Base-by-base conservation (phyloP, 352 stramenopile genomes). In the Plasmopara viticola region DNA sequence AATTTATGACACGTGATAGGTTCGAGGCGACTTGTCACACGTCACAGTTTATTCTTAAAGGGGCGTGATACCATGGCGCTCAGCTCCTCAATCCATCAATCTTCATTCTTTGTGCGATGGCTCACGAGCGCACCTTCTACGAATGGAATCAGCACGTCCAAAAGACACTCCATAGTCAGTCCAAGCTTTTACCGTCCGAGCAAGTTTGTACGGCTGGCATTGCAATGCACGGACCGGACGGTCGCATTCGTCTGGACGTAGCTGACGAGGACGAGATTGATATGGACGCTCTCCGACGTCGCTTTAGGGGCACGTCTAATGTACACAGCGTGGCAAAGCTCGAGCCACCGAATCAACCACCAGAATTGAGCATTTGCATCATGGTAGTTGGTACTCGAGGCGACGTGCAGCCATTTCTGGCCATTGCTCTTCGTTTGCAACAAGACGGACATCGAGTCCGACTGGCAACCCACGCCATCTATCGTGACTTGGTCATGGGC, bases 381-480 rank as follows among this genome's bases (percentile, higher is more conserved):
- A 80, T 93, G 70, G 77, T 91, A 34, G 82, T 94, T 9, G 84
- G 84, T 14, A 93, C 84, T 3, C 51, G 72, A 13, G 80, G 80
- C 2, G 82, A 90, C 53, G 80, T 91, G 17, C 66, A 86, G 62
- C 80, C 78, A 0, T 92, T 89, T 20, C 56, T 59, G 1, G 77
- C 56, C 28, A 81, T 96, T 30, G 85, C 78, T 13, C 70, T 85
- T 41, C 59, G 76, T 4, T 65, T 97, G 9, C 68, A 87, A 56
- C 37, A 58, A 5, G 56, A 91, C 44, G 87, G 90, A 1, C 93
- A 98, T 58, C 77, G 86, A 10, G 93, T 97, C 8, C 70, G 93
- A 0, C 73, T 98, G 14, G 93, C 90, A 0, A 95, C 88, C 0
- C 90, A 97, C 57, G 74, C 77, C 0, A 70, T 86, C n/a, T 96